Percentiles rank a stretch among this genome's conserved stretches.
These are phyloP conservation scores for Fusarium sp. DNA, from an alignment of 2,329 filamentous ascomycete genomes.

Conservation along the genomic window DNA sequence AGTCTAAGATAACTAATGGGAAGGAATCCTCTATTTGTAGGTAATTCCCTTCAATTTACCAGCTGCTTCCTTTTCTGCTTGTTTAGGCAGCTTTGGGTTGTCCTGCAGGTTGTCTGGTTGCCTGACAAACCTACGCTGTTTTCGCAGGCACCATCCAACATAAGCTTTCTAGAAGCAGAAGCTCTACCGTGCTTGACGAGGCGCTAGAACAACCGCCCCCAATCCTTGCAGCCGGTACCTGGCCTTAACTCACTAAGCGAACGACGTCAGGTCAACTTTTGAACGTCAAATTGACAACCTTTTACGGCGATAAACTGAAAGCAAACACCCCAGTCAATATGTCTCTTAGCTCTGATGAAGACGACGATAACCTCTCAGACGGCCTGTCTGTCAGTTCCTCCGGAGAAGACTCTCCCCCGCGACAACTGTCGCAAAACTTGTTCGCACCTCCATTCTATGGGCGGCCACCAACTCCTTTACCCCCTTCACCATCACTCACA, in stretches of 20 bases:
- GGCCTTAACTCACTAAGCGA: conserved; percentile 22
- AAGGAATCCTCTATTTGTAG: no score
- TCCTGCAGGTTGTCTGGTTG: no score
- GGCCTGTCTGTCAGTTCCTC: conserved; percentile 52
- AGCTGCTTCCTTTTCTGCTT: no score
- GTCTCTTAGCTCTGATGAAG: conserved; percentile 55
- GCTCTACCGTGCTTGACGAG: conserved; percentile 7
- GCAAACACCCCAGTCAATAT: conserved; percentile 35
- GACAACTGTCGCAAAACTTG: conserved; percentile 65
- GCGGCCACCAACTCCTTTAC: conserved; percentile 92
- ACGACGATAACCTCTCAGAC: conserved; percentile 55
- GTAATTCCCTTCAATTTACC: no score
- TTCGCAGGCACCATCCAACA: no score
- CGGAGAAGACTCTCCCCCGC: conserved; percentile 57
- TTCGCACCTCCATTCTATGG: conserved; percentile 94
- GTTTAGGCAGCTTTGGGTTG: no score
- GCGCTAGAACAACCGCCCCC: conserved; percentile 15
- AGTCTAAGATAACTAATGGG: no score
- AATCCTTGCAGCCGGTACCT: conserved; percentile 30
- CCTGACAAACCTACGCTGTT: no score
- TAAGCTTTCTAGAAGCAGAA: conserved; percentile 21
- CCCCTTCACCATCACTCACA: conserved; percentile 91
- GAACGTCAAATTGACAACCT: conserved; percentile 10
- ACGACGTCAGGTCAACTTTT: conserved; percentile 28
- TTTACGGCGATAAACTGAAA: conserved; percentile 1